phyloP scores from a whole-genome alignment of 768 basidiomycete species.

The Clitopilus passeckerianus region DNA sequence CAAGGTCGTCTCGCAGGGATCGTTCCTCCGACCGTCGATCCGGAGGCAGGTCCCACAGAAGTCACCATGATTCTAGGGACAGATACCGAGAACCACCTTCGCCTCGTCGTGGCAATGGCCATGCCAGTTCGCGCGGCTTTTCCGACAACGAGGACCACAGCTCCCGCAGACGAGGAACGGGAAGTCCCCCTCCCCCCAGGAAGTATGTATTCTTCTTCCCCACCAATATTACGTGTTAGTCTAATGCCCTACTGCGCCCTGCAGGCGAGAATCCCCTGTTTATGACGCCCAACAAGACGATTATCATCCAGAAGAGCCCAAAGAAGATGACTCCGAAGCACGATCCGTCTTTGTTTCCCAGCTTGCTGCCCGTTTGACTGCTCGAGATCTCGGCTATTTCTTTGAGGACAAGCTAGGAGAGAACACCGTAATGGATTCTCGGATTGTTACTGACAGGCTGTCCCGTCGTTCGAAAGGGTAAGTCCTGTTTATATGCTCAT shows the following conservation, averaged over 20 bases:
- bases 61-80: slow-evolving; percentile 49
- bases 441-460: slow-evolving; percentile 93
- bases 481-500: slow-evolving; percentile 15
- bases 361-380: slow-evolving; percentile 93
- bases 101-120: slow-evolving; percentile 29
- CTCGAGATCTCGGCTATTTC: slow-evolving; percentile 96
- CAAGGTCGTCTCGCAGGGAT: slow-evolving; percentile 42
- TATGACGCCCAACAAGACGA: slow-evolving; percentile 67
- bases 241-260: slow-evolving; percentile 6
- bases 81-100: slow-evolving; percentile 55
- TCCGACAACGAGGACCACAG: slow-evolving; percentile 34
- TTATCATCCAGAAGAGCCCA: slow-evolving; percentile 83
- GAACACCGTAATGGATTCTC: slow-evolving; percentile 89
- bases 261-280: slow-evolving; percentile 67
- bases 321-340: slow-evolving; percentile 95
- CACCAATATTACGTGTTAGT: background rate
- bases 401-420: slow-evolving; percentile 97
- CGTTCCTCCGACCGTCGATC: slow-evolving; percentile 55
- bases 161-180: slow-evolving; percentile 26
- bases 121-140: slow-evolving; percentile 31
- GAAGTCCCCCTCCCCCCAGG: slow-evolving; percentile 40
- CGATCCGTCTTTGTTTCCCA: slow-evolving; percentile 99
- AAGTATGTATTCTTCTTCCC: slow-evolving; percentile 28
- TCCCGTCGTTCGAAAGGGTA: slow-evolving; percentile 98
- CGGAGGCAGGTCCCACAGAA: slow-evolving; percentile 35